These are phyloP conservation scores for Pichia kluyveri DNA, from an alignment of 805 yeast species.

Conservation along the genomic window DNA sequence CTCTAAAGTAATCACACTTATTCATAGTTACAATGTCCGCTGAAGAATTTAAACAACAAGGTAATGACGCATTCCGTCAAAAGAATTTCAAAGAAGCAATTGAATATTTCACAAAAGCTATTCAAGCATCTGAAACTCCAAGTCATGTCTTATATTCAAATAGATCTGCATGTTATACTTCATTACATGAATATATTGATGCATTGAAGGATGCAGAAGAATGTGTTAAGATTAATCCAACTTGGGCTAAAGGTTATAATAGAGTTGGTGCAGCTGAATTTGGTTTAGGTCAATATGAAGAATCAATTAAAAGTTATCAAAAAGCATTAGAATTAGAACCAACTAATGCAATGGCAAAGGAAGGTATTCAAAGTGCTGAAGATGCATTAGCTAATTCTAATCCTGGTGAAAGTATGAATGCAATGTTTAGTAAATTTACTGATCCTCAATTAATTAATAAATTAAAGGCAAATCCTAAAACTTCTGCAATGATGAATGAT, in stretches of 20 bases:
- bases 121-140: constrained; percentile 69
- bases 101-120: constrained; percentile 77
- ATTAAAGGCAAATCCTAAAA: constrained; percentile 75
- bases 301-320: constrained; percentile 61
- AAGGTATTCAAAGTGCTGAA: constrained; percentile 66
- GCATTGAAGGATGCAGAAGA: constrained; percentile 83
- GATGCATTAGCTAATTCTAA: constrained; percentile 36
- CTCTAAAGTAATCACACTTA: too few species aligned
- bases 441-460: constrained; percentile 75
- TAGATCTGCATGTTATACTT: constrained; percentile 87
- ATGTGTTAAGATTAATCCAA: constrained; percentile 69
- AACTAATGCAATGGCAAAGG: constrained; percentile 74
- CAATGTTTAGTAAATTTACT: constrained; percentile 44
- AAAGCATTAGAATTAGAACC: constrained; percentile 80
- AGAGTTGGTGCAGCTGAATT: constrained; percentile 89
- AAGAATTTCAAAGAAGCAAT: constrained; percentile 78
- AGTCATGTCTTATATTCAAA: constrained; percentile 91
- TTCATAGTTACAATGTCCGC: constrained; percentile 36
- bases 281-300: constrained; percentile 77
- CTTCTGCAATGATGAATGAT: constrained; percentile 79
- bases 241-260: constrained; percentile 94
- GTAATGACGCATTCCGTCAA: constrained; percentile 85
- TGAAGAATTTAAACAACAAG: constrained; percentile 80
- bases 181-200: constrained; percentile 58
- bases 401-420: constrained; percentile 47